Evolutionary conservation across 768 basidiomycete species (phyloP), one percentile per base, ranked within the genome.

Genomic region (Mycena belliarum): DNA sequence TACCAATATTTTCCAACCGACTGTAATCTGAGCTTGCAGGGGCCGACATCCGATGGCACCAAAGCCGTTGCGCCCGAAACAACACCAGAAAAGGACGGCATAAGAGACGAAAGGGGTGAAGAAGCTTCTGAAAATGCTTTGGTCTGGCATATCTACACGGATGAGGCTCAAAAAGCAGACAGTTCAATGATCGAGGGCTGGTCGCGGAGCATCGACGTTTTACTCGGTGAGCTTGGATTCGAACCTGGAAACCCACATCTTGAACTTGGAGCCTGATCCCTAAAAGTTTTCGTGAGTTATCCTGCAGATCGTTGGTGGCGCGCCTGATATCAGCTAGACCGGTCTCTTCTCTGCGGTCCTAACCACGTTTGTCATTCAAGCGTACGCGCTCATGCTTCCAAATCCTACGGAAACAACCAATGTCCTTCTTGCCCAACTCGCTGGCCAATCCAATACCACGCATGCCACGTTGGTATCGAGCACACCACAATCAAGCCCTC

Each of bases 341-440:
- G 78, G 76, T 60, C 66, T 78, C 24, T 79, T 79, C 53, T 78
- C 77, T 3, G 76, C 76, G 3, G 75, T 76, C 24, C 57, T 78
- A 25, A 79, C 76, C 7, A 77, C 76, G 0, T 78, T 77, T 66
- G 74, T 77, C 33, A 76, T 77, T 20, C 75, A 79, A 61, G 70
- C 74, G 10, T 77, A 76, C 53, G 72, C 76, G 48, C 67, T 73
- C 52, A 67, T 75, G 69, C 59, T 73, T 20, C 74, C 76, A 15
- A 61, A 67, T 28, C 52, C 72, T 2, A 55, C 66, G 6, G 73
- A 76, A 32, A 70, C 66, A 11, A 77, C 76, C 16, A 76, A 76
- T 46, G 59, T 57, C 8, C 70, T 79, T 14, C 68, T 79, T 10
- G 33, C 55, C 15, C 63, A 72, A 58, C 62, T 77, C 2, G 63